Evolutionary conservation across 208 protist genomes (phyloP), one percentile per base, ranked within the genome.

Genomic region (Crithidia expoeki): DNA sequence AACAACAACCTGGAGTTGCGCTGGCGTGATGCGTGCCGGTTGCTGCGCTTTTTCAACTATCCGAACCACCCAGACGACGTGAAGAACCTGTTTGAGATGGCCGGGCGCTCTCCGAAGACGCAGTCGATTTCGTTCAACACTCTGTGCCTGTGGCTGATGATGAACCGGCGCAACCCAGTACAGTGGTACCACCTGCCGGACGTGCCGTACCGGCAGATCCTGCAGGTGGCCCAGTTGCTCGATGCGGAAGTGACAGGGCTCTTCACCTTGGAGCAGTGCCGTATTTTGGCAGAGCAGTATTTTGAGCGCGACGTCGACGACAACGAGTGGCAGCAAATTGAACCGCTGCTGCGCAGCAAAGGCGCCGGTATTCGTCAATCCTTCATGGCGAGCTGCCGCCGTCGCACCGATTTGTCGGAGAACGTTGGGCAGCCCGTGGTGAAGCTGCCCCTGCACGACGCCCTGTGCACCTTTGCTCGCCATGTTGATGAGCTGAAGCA

Each of bases 31-130:
- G 76, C 82, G 36, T 84, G 81, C 59, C 82, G 84, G 32, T 36
- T 93, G 34, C 74, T 85, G 34, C 81, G 83, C 25, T 90, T 72
- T 56, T 72, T 84, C 59, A 93, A 93, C 79, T 80, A 82, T 44
- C 82, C 88, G 10, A 85, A 67, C 34, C 79, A 86, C 60, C 76
- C 79, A n/a, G 75, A 81, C 42, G 80, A 90, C 25, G 84, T 90
- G 47, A 65, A 76, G n/a, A 77, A 81, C 27, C 49, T 86, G 25
- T 88, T 93, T 47, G 59, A 80, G 21, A 86, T 74, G 34, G 74
- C 58, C 34, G 42, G 52, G 36, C 74, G 83, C 30, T 68, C 67
- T 17, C 44, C 74, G 2, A 58, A 63, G 19, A 74, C 72, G 34
- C 80, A 77, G 10, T 62, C 63, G 34, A 47, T 93, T 17, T 36